A percentile compares a stretch with the other conserved stretches of the same genome.
Evolutionary conservation across 176 grass and related monocot species (phyloP).

Genomic region (Miscanthus lutarioriparius): DNA sequence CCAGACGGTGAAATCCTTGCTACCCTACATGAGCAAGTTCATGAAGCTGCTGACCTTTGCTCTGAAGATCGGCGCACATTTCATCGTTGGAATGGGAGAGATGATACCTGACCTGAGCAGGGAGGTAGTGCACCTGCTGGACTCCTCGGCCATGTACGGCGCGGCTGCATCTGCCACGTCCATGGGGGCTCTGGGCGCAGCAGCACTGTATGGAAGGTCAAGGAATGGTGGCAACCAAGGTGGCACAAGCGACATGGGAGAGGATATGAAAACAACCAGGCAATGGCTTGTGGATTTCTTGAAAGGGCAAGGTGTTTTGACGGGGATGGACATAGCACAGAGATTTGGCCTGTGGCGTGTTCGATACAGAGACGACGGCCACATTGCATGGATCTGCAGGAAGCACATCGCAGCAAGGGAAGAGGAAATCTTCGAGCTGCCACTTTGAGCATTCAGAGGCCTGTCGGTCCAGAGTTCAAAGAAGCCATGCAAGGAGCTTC

Average conservation of each 20-base stretch:
- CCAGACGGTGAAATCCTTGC: conserved; percentile 57
- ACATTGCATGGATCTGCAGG: conserved; percentile 84
- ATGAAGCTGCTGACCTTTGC: conserved; percentile 91
- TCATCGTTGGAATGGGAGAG: conserved; percentile 79
- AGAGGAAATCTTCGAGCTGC: conserved; percentile 69
- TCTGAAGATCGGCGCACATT: conserved; percentile 83
- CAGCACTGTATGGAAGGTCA: conserved; percentile 42
- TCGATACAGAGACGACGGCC: conserved; percentile 63
- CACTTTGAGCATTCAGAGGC: conserved; percentile 53
- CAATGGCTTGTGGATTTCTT: conserved; percentile 96
- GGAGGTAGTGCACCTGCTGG: conserved; percentile 69
- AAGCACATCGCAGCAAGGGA: conserved; percentile 63
- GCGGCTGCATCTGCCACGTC: conserved; percentile 54
- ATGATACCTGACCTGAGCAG: conserved; percentile 91
- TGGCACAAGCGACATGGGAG: conserved; percentile 42
- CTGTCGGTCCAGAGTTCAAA: neutral
- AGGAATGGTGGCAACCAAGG: conserved; percentile 39
- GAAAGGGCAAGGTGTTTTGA: conserved; percentile 60
- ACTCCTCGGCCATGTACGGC: conserved; percentile 57
- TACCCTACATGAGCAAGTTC: conserved; percentile 82
- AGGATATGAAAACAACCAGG: conserved; percentile 63
- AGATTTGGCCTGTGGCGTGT: conserved; percentile 89
- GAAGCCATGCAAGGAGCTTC: neutral
- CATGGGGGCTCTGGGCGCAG: conserved; percentile 61
- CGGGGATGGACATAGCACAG: conserved; percentile 73